Percentiles rank a stretch among this genome's conserved stretches.
These are phyloP conservation scores for Tetraselmis chui DNA, from an alignment of 139 green algal genomes.

Conservation along the genomic window DNA sequence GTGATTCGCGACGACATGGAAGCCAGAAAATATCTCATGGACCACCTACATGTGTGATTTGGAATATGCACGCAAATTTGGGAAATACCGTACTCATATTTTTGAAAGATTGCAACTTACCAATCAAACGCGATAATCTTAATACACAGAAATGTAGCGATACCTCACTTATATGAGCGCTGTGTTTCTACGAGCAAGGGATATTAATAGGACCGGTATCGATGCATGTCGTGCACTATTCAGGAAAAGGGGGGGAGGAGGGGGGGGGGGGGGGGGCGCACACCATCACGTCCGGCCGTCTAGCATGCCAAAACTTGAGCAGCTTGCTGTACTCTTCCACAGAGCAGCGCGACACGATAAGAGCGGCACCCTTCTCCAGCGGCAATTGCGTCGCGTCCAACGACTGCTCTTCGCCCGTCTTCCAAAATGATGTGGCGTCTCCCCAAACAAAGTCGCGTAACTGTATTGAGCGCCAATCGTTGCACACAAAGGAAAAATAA, in stretches of 20 bases:
- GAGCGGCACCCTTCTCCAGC: not conserved
- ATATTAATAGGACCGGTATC: too few relatives aligned
- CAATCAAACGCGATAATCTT: too few relatives aligned
- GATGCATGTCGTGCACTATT: not conserved
- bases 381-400: not conserved
- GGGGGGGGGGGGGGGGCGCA: not conserved
- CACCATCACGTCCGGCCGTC: not conserved
- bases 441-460: not conserved
- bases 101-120: too few relatives aligned
- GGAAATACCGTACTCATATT: too few relatives aligned
- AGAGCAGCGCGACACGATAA: not conserved
- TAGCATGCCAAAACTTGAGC: not conserved
- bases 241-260: not conserved
- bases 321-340: not conserved
- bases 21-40: too few relatives aligned
- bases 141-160: too few relatives aligned
- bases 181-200: too few relatives aligned
- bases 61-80: too few relatives aligned
- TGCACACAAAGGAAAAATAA: not conserved
- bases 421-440: not conserved
- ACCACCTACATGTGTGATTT: too few relatives aligned
- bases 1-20: too few relatives aligned
- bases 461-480: not conserved
- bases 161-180: too few relatives aligned
- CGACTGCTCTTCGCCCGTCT: not conserved